Base-by-base conservation (phyloP, 2,329 filamentous ascomycete genomes). In the Chaetothyriales sp. region DNA sequence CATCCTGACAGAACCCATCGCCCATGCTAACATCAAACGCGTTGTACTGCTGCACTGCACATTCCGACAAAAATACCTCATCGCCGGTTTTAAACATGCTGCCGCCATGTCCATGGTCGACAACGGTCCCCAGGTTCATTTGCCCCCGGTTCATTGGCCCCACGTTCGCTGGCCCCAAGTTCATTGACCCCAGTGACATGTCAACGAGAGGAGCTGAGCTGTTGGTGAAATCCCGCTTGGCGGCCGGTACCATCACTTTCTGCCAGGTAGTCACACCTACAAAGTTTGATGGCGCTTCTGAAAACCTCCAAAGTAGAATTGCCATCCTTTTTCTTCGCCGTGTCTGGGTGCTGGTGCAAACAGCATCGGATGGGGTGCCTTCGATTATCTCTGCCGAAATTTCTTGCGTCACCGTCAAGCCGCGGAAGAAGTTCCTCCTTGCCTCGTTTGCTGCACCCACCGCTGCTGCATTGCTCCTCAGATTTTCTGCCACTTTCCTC, bases 291-390 rank as follows among this genome's bases (percentile, higher is more conserved):
- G 63, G 60, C n/a, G 69, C 69, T 56, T 71, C 66, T 5, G 67
- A 67, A 59, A 74, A 74, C 49, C 68, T 70, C 71, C 71, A 74
- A 18, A 71, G 63, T 13, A 74, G 54, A 45, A 73, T 65, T 1
- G 69, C 69, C 62, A 72, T 67, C 22, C 67, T 62, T 45, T 66
- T 62, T 18, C 62, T 62, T 10, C 54, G 56, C 13, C 33, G 33
- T 40, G 33, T 5, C 1, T 60, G 47, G n/a, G 60, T 58, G n/a
- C 60, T 58, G 8, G 54, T 51, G 37, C 58, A 55, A 51, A 62
- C 64, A 29, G 61, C 61, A 62, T 9, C 64, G 52, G 7, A 63
- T 60, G 5, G 60, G 61, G 28, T 61, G 59, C 51, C 51, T 60
- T 28, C 60, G 53, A 47, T 46, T 25, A 64, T 58, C 1, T 61